These are phyloP conservation scores for Cercospora sojina DNA, from an alignment of 2,329 filamentous ascomycete species.

Conservation along the genomic window DNA sequence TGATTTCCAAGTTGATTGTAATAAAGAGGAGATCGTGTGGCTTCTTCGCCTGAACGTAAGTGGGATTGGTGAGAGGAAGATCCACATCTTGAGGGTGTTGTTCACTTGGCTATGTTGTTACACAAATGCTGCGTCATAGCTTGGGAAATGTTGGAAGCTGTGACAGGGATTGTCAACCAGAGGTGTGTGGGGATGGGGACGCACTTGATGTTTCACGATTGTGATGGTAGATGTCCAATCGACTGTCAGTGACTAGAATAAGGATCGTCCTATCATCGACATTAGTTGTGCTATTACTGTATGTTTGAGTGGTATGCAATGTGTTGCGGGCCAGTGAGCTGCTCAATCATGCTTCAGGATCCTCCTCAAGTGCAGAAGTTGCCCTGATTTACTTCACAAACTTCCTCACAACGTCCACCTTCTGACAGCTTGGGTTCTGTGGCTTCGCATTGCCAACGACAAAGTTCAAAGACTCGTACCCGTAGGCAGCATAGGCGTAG, in stretches of 20 bases:
- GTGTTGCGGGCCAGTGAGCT: neutral
- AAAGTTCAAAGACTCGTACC: slow-evolving; percentile 48
- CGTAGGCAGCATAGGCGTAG: slow-evolving; percentile 43
- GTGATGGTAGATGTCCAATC: neutral
- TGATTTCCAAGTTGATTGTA: neutral
- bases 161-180: neutral
- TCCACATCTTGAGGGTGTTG: neutral
- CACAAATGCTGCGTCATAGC: slow-evolving; percentile 11
- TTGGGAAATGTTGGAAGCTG: slow-evolving; percentile 15
- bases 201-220: neutral
- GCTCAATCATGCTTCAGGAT: neutral
- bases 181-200: neutral
- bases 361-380: neutral
- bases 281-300: neutral
- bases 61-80: neutral
- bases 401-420: slow-evolving; percentile 41
- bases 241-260: neutral
- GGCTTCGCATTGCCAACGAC: slow-evolving; percentile 42
- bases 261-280: neutral
- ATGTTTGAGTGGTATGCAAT: neutral
- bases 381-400: slow-evolving; percentile 13
- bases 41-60: slow-evolving; percentile 3
- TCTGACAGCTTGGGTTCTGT: slow-evolving; percentile 49
- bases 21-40: neutral
- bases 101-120: slow-evolving; percentile 10